Base-by-base conservation (phyloP, 371 early-diverging fungal species). In the Circinella minor region DNA sequence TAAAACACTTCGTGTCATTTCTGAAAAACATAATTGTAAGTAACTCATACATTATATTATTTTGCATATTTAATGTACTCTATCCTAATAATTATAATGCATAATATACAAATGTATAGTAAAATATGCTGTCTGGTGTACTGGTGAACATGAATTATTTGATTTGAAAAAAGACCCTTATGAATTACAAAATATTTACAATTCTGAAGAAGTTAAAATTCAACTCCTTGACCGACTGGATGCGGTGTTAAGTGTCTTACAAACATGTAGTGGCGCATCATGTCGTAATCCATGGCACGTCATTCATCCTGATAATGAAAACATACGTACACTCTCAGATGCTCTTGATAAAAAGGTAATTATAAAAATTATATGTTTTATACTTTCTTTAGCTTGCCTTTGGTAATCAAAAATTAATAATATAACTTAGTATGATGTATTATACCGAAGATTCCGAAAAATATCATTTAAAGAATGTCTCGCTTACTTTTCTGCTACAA, bases 241-340 rank as follows among this genome's bases (percentile, higher is more conserved):
- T 77, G 90, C 91, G 3, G 72, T 89, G 46, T 62, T 90, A 48
- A 68, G 77, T n/a, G 87, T 88, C 4, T 67, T 88, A 4, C 79
- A 85, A 38, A 72, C 81, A 37, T 90, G 91, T 69, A 80, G 85
- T 38, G 88, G 86, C 1, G 78, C 80, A 3, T 81, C 79, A 1
- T 90, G 90, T 67, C 85, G 86, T 46, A 76, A 88, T 55, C 90
- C 90, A n/a, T 90, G 89, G 89, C 69, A 72, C 1, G 72, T 78
- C 1, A 73, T 90, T 18, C 88, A 86, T 74, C 75, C 76, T 27
- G 66, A 69, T 10, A 74, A 79, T 34, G 37, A 55, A 13, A 55
- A 63, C 34, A 77, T 81, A n/a, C 74, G 70, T 60, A 76, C 74
- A 13, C 60, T 77, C 36, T 51, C 70, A 3, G 80, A 81, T 47